Percentiles rank a stretch among this genome's conserved stretches.
Conservation (phyloP, 768 basidiomycete species). For the Mycena albidolilacea region DNA sequence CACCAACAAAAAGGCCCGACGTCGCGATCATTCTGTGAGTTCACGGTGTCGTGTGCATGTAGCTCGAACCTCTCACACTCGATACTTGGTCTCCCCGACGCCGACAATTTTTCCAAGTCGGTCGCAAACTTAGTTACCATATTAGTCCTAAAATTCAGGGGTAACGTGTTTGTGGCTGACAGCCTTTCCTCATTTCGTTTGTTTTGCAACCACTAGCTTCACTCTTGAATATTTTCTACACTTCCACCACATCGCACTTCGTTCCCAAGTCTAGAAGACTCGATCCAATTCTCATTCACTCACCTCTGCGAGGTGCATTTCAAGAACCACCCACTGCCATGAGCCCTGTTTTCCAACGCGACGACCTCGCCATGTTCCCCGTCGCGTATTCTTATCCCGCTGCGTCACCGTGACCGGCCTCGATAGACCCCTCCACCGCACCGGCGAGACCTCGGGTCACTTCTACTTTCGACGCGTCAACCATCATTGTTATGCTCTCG, state of each 20-base stretch:
- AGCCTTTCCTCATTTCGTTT: neutral
- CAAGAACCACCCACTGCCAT: conserved; percentile 12
- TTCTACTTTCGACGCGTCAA: conserved; percentile 34
- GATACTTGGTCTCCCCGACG: neutral
- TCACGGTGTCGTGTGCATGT: neutral
- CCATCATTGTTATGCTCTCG: conserved; percentile 40
- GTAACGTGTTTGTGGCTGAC: neutral
- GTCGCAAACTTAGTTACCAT: neutral
- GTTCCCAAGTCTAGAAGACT: conserved; percentile 18
- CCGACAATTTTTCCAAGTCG: neutral
- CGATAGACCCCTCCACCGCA: neutral
- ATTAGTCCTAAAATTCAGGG: neutral
- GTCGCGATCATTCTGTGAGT: neutral
- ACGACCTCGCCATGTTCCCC: conserved; percentile 17
- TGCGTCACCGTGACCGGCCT: conserved; percentile 2
- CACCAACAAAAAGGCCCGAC: neutral
- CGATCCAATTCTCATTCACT: conserved; percentile 5
- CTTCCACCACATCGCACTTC: neutral
- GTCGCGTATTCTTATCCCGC: conserved; percentile 11
- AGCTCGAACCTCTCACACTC: neutral
- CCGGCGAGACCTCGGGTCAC: neutral
- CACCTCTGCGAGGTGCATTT: conserved; percentile 33
- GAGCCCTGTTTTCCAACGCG: conserved; percentile 28
- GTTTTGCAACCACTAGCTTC: neutral
- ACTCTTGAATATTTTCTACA: conserved; percentile 1